These are phyloP conservation scores for Penicillium sp. DNA, from an alignment of 2,329 filamentous ascomycete genomes.

Conservation along the genomic window DNA sequence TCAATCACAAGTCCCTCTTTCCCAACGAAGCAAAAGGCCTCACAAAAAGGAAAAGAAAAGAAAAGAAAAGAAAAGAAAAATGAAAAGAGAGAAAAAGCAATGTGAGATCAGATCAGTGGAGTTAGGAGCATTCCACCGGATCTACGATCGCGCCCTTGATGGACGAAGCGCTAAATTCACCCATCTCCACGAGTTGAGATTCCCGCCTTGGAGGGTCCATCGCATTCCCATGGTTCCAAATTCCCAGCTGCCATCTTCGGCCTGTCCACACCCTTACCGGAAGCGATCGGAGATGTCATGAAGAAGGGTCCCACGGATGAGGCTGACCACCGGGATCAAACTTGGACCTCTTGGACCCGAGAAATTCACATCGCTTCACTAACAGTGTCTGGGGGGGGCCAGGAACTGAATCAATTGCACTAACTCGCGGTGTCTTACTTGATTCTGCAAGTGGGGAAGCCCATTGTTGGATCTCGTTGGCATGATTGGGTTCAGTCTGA, in stretches of 20 bases:
- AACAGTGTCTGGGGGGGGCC: too few relatives aligned
- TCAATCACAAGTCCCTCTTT: too few relatives aligned
- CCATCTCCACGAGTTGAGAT: conserved; percentile 13
- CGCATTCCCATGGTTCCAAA: background rate
- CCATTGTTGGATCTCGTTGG: background rate
- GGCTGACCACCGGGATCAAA: too few relatives aligned
- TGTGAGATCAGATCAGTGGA: background rate
- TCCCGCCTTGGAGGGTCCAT: too few relatives aligned
- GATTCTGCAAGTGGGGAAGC: background rate
- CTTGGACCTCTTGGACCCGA: too few relatives aligned
- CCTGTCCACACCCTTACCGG: background rate
- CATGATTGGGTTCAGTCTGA: background rate
- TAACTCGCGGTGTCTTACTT: background rate
- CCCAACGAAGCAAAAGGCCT: background rate
- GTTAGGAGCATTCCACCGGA: background rate
- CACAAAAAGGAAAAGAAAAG: background rate
- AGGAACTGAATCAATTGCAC: conserved; percentile 1
- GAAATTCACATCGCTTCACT: too few relatives aligned
- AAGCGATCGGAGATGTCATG: background rate
- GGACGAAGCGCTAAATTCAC: conserved; percentile 1
- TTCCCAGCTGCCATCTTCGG: background rate
- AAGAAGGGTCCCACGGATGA: background rate
- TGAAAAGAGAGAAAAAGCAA: background rate
- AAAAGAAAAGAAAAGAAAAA: background rate
- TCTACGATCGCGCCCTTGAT: conserved; percentile 13